Evolutionary conservation across 768 basidiomycete species (phyloP), one percentile per base, ranked within the genome.

Genomic region (Lactarius deliciosus): DNA sequence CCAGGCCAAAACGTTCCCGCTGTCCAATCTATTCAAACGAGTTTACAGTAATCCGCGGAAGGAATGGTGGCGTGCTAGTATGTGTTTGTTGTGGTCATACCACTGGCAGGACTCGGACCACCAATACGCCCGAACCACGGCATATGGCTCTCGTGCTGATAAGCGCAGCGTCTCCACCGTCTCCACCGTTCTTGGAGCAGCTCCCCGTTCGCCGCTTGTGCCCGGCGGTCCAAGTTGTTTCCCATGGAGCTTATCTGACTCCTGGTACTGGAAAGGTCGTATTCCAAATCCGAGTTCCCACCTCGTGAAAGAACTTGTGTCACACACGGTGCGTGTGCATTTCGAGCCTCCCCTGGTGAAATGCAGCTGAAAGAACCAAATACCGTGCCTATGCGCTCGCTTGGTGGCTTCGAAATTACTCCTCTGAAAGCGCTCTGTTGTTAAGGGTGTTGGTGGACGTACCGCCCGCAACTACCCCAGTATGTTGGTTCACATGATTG

Each of bases 381-480:
- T 32, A 5, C 16, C 7, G 47, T 41, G 6, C 60, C 60, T 62
- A 43, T 50, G n/a, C 5, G 36, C 56, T 61, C 20, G n/a, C 36
- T 57, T 40, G 34, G 64, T 65, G 55, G 56, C 56, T 57, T 61
- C 34, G 43, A 57, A 50, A 56, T 25, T 13, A 45, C 30, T 45
- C 32, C 50, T 18, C 2, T 34, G n/a, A 45, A 9, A 18, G 53
- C 30, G 30, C 25, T 15, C 13, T 1, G 6, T 36, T 10, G 20
- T 36, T 40, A 30, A 15, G 47, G 11, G n/a, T 32, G 64, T 55
- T 43, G 53, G 41, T 60, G 53, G n/a, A 22, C 4, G 50, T 50
- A 15, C 22, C 50, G 22, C 5, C 13, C 5, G 6, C 50, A 7
- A 15, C 11, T 25, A 5, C 6, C 13, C 22, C 43, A 45, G 43